Base-by-base conservation (phyloP, 768 basidiomycete genomes). In the Pleurotus pulmonarius region DNA sequence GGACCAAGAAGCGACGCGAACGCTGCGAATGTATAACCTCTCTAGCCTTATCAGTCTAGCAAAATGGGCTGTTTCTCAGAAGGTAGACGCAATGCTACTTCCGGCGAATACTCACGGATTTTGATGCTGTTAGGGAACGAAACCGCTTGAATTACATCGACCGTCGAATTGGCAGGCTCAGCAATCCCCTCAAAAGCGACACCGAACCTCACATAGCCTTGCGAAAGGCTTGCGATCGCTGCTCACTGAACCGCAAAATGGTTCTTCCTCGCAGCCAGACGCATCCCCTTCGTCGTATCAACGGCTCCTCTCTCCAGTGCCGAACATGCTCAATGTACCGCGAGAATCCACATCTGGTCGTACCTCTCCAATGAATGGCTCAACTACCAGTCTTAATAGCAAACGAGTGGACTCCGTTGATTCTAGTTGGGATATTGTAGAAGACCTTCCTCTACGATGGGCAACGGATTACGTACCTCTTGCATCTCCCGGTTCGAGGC, bases 381-480 rank as follows among this genome's bases (percentile, higher is more conserved):
- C 51, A 7, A 53, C 37, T 6, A 2, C 51, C 3, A 53, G 18
- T 29, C 37, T 53, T 4, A 53, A 53, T 53, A 24, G 39, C 15
- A 11, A 39, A n/a, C 51, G 51, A 9, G 38, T 38, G 11, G 51
- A 53, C 22, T 70, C 77, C 8, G 72, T 70, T 45, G 83, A 83
- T 47, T 77, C 81, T 11, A 75, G 72, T 26, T 87, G 90, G 90
- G 90, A 92, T 66, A 64, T 91, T 5, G 75, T 91, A 0, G 90
- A 92, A 11, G 81, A 83, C 46, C 70, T 88, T 7, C 88, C 90
- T 1, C 63, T 92, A 45, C 81, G 88, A 29, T 94, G 92, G 92
- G 89, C 90, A n/a, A 87, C 87, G 0, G 92, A 94, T 67, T 93
- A 82, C 64, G 88, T 90, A 2, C 85, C 89, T 0, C 78, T 94